A percentile compares a stretch with the other conserved stretches of the same genome.
These are phyloP conservation scores for Xylariales sp. DNA, from an alignment of 2,329 filamentous ascomycete species.

Conservation along the genomic window DNA sequence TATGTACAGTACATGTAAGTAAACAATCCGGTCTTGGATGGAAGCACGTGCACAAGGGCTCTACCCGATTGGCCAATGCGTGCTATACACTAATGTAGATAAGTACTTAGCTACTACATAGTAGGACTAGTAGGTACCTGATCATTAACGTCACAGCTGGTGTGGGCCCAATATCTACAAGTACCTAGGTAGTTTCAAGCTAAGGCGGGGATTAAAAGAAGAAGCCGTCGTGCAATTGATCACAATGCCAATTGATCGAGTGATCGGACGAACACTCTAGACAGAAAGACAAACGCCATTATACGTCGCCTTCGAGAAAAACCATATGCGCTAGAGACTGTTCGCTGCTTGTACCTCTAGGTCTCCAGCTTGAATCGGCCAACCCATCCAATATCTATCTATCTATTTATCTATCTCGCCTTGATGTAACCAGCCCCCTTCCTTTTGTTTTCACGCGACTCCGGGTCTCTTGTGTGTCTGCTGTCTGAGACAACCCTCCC, in stretches of 20 bases:
- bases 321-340: neutral
- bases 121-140: no score
- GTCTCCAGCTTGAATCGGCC: neutral
- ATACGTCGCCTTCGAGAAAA: neutral
- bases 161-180: no score
- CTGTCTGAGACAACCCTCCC: constrained; percentile 5
- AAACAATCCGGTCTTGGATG: no score
- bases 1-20: no score
- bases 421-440: constrained; percentile 18
- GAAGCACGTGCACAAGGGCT: no score
- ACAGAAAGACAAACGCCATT: neutral
- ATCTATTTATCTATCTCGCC: neutral
- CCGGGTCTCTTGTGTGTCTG: constrained; percentile 4
- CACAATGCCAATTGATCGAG: neutral
- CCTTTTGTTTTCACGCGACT: neutral
- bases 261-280: neutral
- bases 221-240: neutral
- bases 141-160: constrained; percentile 11
- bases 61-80: no score
- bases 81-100: no score
- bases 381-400: neutral
- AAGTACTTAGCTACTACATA: no score
- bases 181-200: neutral
- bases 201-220: neutral
- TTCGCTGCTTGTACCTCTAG: neutral